These are phyloP conservation scores for Gastrolobium bilobum DNA, from an alignment of 306 rosid species.

Conservation along the genomic window DNA sequence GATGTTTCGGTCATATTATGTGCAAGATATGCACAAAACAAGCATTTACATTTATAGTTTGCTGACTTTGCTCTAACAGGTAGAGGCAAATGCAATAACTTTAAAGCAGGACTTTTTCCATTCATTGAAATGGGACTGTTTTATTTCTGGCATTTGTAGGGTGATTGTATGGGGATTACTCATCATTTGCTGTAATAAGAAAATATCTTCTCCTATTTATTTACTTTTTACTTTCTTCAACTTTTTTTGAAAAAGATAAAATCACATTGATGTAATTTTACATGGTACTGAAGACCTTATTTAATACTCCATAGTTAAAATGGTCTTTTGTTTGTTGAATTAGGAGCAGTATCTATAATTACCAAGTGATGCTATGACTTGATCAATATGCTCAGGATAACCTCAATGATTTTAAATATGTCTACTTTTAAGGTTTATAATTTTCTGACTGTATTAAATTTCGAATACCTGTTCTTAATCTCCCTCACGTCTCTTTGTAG, in stretches of 20 bases:
- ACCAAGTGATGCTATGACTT: not conserved
- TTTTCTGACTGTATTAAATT: slow-evolving; percentile 1
- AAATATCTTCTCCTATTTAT: not conserved
- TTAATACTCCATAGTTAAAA: slow-evolving; percentile 14
- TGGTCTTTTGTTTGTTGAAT: not conserved
- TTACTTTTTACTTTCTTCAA: not conserved
- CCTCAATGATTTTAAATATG: not conserved
- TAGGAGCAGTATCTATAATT: slow-evolving; percentile 16
- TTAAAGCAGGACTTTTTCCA: not conserved
- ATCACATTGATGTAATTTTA: slow-evolving; percentile 3
- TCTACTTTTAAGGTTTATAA: not conserved
- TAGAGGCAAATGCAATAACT: slow-evolving; percentile 14
- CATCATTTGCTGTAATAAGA: slow-evolving; percentile 26
- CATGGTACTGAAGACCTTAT: not conserved
- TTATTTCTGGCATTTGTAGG: not conserved
- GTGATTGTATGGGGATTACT: slow-evolving; percentile 9
- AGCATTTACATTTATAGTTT: slow-evolving; percentile 29
- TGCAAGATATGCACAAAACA: slow-evolving; percentile 19
- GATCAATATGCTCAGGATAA: slow-evolving; percentile 9
- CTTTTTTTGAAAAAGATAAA: not conserved
- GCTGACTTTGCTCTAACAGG: not conserved
- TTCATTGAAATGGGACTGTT: not conserved
- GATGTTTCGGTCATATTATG: slow-evolving; percentile 9
- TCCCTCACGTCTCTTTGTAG: not conserved
- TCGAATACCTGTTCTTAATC: not conserved